phyloP scores from a whole-genome alignment of 257 asterid species.

The Ilex aquifolium region DNA sequence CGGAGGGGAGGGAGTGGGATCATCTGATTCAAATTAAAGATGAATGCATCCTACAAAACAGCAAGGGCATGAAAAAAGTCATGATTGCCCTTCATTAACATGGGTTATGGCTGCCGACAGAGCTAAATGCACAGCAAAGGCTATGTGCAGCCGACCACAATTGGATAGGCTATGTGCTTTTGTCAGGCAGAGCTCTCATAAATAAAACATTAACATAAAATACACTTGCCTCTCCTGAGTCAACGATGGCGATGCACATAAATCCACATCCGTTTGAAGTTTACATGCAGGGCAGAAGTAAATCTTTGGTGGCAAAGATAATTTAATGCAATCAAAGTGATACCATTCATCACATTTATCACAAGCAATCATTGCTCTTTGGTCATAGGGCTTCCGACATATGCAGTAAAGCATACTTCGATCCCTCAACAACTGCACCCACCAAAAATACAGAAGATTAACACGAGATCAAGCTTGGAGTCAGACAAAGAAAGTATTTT shows the following conservation, averaged over 20 bases:
- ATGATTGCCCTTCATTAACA: too few relatives aligned
- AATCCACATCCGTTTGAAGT: conserved; percentile 32
- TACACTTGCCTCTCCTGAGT: conserved; percentile 48
- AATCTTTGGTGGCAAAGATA: conserved; percentile 59
- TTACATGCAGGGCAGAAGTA: conserved; percentile 91
- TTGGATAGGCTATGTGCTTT: too few relatives aligned
- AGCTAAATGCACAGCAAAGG: too few relatives aligned
- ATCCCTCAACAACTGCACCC: conserved; percentile 70
- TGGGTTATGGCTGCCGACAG: too few relatives aligned
- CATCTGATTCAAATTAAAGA: too few relatives aligned
- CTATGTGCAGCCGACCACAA: too few relatives aligned
- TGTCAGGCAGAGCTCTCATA: too few relatives aligned
- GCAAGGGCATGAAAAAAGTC: too few relatives aligned
- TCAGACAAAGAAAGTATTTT: not conserved
- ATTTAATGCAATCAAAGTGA: conserved; percentile 82
- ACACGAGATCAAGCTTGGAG: conserved; percentile 4
- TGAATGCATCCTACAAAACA: too few relatives aligned
- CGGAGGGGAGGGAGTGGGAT: too few relatives aligned
- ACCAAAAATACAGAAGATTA: conserved; percentile 10
- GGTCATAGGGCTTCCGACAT: conserved; percentile 79
- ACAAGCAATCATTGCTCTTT: conserved; percentile 85
- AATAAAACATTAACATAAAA: not conserved
- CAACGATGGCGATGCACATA: conserved; percentile 18
- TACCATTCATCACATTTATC: conserved; percentile 91
- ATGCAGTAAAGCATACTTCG: conserved; percentile 96